A percentile compares a stretch with the other conserved stretches of the same genome.
Evolutionary conservation across 2,329 filamentous ascomycete genomes (phyloP).

Genomic region (Diplodia intermedia): DNA sequence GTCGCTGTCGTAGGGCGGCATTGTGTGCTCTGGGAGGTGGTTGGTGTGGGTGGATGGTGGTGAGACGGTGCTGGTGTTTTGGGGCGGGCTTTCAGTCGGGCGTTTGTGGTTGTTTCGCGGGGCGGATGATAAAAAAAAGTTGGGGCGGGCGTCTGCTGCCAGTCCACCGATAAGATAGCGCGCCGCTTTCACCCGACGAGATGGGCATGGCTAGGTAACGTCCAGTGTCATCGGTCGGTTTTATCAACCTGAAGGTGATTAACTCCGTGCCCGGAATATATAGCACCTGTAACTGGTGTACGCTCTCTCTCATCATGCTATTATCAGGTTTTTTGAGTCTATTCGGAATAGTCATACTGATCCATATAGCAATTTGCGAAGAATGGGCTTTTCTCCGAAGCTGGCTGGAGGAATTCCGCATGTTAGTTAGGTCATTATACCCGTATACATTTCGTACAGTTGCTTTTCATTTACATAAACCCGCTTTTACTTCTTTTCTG

Average conservation of each 20-base stretch:
- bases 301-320: no score
- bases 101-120: conserved; percentile 10
- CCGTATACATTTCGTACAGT: neutral
- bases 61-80: neutral
- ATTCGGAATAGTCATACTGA: no score
- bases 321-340: no score
- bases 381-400: no score
- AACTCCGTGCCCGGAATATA: no score
- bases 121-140: conserved; percentile 22
- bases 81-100: neutral
- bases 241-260: neutral
- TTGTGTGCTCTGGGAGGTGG: conserved; percentile 43
- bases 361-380: no score
- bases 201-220: neutral
- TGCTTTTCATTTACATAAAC: neutral
- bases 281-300: no score
- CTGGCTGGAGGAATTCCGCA: no score
- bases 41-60: neutral
- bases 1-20: conserved; percentile 87
- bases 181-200: neutral
- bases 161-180: conserved; percentile 15
- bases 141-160: neutral
- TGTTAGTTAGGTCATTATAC: no score
- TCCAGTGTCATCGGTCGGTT: neutral
- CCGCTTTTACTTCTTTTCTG: conserved; percentile 19